A percentile compares a stretch with the other conserved stretches of the same genome.
These are phyloP conservation scores for Porcisia deanei DNA, from an alignment of 208 protist genomes.

Conservation along the genomic window DNA sequence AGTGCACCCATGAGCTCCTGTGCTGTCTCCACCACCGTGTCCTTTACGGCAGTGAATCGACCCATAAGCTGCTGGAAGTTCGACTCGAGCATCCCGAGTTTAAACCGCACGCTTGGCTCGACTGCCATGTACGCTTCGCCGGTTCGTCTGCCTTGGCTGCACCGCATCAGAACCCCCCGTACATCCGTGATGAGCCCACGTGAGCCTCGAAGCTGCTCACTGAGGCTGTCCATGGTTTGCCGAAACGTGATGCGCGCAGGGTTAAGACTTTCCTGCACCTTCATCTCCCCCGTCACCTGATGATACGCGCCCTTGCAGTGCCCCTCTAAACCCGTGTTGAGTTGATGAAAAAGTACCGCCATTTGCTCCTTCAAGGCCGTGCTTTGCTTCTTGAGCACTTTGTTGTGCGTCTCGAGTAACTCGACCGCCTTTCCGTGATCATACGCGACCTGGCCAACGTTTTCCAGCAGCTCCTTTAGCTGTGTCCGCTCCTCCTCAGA, in stretches of 20 bases:
- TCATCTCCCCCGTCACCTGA: constrained; percentile 71
- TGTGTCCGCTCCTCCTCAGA: constrained; percentile 62
- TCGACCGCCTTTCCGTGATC: constrained; percentile 85
- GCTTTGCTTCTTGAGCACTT: constrained; percentile 78
- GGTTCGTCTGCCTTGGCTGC: constrained; percentile 38
- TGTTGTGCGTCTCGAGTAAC: constrained; percentile 84
- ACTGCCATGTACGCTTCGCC: constrained; percentile 78
- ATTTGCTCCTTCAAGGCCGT: constrained; percentile 91
- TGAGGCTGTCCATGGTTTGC: constrained; percentile 91
- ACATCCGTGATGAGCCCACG: constrained; percentile 80
- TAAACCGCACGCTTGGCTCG: constrained; percentile 87
- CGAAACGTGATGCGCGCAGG: constrained; percentile 77
- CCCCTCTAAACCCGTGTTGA: constrained; percentile 79
- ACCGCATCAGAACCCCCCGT: constrained; percentile 59
- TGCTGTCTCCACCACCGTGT: constrained; percentile 82
- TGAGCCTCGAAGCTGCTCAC: constrained; percentile 77
- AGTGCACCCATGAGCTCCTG: constrained; percentile 87
- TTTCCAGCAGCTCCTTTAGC: constrained; percentile 78
- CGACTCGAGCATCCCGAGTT: constrained; percentile 88
- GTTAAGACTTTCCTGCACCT: constrained; percentile 80
- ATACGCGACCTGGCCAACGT: constrained; percentile 72
- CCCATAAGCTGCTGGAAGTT: constrained; percentile 89
- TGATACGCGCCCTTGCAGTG: constrained; percentile 80
- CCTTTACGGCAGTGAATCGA: constrained; percentile 86
- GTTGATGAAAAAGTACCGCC: constrained; percentile 89